phyloP scores from a whole-genome alignment of 2,329 filamentous ascomycete species.

The Apiospora arundinis region DNA sequence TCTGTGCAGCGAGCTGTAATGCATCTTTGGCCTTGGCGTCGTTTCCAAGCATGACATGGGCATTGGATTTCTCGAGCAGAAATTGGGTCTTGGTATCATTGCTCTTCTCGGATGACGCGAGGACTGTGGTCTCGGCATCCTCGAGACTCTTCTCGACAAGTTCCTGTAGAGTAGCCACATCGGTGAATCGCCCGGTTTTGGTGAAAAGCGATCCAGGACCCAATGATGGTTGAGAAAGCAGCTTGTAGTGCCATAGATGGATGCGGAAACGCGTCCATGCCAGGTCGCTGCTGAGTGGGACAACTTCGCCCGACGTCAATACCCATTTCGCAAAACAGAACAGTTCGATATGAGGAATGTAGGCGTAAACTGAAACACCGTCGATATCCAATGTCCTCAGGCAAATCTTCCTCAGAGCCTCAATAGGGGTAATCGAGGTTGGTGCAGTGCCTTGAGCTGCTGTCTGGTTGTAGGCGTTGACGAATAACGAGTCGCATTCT shows the following conservation, averaged over 20 bases:
- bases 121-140: constrained; percentile 44
- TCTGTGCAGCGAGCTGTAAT: constrained; percentile 69
- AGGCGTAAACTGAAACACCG: constrained; percentile 83
- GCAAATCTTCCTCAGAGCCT: constrained; percentile 48
- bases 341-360: constrained; percentile 84
- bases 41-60: constrained; percentile 83
- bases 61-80: constrained; percentile 80
- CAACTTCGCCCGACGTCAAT: constrained; percentile 46
- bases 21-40: constrained; percentile 77
- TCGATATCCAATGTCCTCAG: constrained; percentile 77
- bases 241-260: constrained; percentile 72
- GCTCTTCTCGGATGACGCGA: constrained; percentile 39
- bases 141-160: constrained; percentile 51
- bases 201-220: constrained; percentile 61
- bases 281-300: constrained; percentile 32
- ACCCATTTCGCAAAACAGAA: constrained; percentile 73
- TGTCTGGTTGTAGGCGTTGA: constrained; percentile 38
- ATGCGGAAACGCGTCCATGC: constrained; percentile 73
- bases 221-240: constrained; percentile 62
- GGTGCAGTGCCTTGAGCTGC: constrained; percentile 28
- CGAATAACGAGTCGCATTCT: constrained; percentile 40
- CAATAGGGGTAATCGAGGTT: constrained; percentile 25
- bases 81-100: constrained; percentile 69
- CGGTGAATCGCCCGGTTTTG: constrained; percentile 63
- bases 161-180: constrained; percentile 62